These are phyloP conservation scores for Aphanomyces invadans DNA, from an alignment of 352 stramenopile species.

Conservation along the genomic window DNA sequence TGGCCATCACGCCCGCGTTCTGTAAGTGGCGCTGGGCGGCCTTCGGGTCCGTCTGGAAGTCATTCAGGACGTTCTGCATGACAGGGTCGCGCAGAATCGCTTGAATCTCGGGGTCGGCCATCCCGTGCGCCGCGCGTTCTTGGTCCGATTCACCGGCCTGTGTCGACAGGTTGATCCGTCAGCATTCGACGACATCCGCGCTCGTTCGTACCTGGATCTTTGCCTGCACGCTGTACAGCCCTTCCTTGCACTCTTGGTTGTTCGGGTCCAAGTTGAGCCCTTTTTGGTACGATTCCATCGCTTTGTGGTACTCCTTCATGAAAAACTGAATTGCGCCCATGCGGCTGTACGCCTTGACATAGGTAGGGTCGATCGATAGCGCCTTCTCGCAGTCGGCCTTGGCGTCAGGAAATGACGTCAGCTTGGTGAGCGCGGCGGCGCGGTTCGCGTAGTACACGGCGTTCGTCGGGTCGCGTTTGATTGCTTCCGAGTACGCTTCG, in stretches of 20 bases:
- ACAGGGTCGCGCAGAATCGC: constrained; percentile 96
- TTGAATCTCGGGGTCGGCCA: constrained; percentile 99
- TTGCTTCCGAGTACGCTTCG: constrained; percentile 95
- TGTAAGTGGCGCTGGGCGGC: constrained; percentile 89
- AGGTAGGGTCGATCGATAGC: constrained; percentile 97
- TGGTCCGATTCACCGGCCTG: constrained; percentile 90
- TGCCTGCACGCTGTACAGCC: constrained; percentile 88
- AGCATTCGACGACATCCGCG: neutral
- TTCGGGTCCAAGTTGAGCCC: constrained; percentile 91
- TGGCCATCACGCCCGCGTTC: constrained; percentile 91
- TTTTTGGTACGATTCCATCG: constrained; percentile 94
- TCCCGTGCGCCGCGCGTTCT: constrained; percentile 94
- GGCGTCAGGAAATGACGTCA: constrained; percentile 90
- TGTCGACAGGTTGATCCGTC: constrained; percentile 32
- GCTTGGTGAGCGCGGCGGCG: constrained; percentile 96
- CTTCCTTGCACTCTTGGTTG: constrained; percentile 95
- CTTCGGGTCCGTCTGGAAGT: constrained; percentile 95
- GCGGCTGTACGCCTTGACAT: constrained; percentile 98
- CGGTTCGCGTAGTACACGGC: constrained; percentile 99
- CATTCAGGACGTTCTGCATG: constrained; percentile 96
- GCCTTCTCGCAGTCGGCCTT: constrained; percentile 96
- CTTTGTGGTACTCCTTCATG: constrained; percentile 99
- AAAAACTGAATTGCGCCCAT: constrained; percentile 99
- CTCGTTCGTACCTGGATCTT: constrained; percentile 82
- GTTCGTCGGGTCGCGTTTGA: constrained; percentile 97